Evolutionary conservation across 176 grass and related monocot genomes (phyloP).

Genomic region (Themeda triandra): DNA sequence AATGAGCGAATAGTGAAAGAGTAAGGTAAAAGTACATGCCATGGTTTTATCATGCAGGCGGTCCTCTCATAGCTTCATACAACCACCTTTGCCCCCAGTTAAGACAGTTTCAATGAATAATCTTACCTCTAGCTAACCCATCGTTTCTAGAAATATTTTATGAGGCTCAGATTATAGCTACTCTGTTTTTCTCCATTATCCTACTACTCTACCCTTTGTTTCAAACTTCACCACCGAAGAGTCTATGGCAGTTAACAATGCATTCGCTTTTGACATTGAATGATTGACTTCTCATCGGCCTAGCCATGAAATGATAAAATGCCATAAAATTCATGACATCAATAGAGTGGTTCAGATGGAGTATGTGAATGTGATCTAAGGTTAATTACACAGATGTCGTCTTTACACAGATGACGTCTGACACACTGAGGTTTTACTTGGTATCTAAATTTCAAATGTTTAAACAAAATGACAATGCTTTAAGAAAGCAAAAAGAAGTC

Average conservation of each 20-base stretch:
- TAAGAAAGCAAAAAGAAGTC: not conserved
- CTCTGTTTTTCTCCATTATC: not conserved
- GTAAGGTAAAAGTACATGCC: not conserved
- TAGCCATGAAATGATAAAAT: not conserved
- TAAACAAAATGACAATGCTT: not conserved
- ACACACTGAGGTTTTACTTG: not conserved
- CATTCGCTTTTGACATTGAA: not conserved
- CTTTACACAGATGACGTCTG: not conserved
- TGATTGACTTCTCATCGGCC: not conserved
- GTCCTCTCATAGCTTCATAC: not conserved
- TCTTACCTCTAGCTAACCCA: not conserved
- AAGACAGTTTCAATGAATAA: not conserved
- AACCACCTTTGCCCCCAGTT: not conserved
- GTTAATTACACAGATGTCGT: not conserved
- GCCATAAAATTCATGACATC: not conserved
- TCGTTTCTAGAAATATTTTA: not conserved
- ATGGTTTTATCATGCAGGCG: not conserved
- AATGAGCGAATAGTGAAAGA: not conserved
- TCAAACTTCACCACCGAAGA: not conserved
- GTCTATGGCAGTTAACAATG: not conserved
- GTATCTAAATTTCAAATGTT: not conserved
- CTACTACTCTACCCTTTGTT: not conserved
- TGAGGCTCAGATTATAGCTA: not conserved
- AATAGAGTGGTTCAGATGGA: not conserved
- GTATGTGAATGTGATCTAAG: not conserved